These are phyloP conservation scores for Boehmeria nivea DNA, from an alignment of 306 rosid species.

Conservation along the genomic window DNA sequence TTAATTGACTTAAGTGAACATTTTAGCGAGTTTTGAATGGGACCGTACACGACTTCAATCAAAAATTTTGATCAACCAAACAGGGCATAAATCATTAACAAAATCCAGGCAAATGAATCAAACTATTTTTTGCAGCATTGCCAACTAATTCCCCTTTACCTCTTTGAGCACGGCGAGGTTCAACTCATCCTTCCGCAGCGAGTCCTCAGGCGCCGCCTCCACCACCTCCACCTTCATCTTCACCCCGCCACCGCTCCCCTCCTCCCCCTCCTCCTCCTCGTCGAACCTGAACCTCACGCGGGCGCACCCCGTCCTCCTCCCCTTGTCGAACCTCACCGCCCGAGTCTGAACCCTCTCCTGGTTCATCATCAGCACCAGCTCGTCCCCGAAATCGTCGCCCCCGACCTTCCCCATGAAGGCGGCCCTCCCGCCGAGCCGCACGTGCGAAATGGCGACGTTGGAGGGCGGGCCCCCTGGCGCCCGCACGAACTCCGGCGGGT, in stretches of 20 bases:
- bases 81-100: slow-evolving; percentile 1
- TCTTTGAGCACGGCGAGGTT: slow-evolving; percentile 79
- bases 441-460: slow-evolving; percentile 84
- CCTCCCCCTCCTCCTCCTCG: slow-evolving; percentile 16
- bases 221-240: slow-evolving; percentile 54
- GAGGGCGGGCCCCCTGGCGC: slow-evolving; percentile 77
- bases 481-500: slow-evolving; percentile 82
- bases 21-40: no score
- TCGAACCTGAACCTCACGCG: slow-evolving; percentile 63
- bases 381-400: slow-evolving; percentile 57
- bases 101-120: not conserved
- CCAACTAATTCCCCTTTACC: no score
- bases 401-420: slow-evolving; percentile 90
- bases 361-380: slow-evolving; percentile 68
- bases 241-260: slow-evolving; percentile 50
- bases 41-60: no score
- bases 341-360: slow-evolving; percentile 78
- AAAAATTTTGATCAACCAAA: no score
- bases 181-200: slow-evolving; percentile 52
- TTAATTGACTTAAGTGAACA: no score
- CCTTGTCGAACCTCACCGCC: slow-evolving; percentile 53
- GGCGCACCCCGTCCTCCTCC: slow-evolving; percentile 42
- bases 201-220: slow-evolving; percentile 61
- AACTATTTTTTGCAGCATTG: not conserved
- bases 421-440: slow-evolving; percentile 84